Evolutionary conservation across 1,139 yeast genomes (phyloP), one percentile per base, ranked within the genome.

Genomic region (Tardiomyces depauwii): DNA sequence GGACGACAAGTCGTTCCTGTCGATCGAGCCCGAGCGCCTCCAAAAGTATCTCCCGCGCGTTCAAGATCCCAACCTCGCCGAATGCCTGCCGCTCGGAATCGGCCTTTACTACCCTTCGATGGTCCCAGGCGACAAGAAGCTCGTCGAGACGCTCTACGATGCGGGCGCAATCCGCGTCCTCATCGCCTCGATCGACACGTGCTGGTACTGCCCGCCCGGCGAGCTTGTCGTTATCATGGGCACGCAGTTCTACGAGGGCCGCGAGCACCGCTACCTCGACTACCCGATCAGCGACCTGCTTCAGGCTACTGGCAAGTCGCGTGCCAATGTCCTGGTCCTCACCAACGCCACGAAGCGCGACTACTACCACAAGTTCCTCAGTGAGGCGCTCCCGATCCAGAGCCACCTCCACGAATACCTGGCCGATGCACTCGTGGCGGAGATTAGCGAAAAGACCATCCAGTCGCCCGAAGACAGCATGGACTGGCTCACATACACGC

Each of bases 401-500:
- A 87, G 96, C 63, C 78, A 73, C 55, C 61, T 88, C 54, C 75
- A 75, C 45, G 63, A 69, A 12, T 64, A 68, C 42, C 56, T 88
- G 16, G 80, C 77, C 49, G 96, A 89, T 58, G 72, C 76, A 0
- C 72, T 91, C 42, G 64, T 84, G 40, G 75, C 77, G 40, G 97
- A 88, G 54, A 79, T 88, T 14, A 76, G 83, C 44, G 76, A 79
- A 13, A 71, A 77, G 1, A 70, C 80, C n/a, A 73, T 91, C 48
- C 74, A 71, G 44, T 71, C 77, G 5, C 78, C 85, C 57, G 96
- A 89, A 56, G 94, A 85, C 53, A 85, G 95, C 53, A 76, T 93
- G 49, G 96, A 89, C 57, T 86, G 95, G 93, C 60, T 93, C 40
- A 84, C 96, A 0, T 85, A 77, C 62, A 76, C 95, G 0, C 84